Evolutionary conservation across 2,329 filamentous ascomycete genomes (phyloP).

Genomic region (Fusarium sp.): DNA sequence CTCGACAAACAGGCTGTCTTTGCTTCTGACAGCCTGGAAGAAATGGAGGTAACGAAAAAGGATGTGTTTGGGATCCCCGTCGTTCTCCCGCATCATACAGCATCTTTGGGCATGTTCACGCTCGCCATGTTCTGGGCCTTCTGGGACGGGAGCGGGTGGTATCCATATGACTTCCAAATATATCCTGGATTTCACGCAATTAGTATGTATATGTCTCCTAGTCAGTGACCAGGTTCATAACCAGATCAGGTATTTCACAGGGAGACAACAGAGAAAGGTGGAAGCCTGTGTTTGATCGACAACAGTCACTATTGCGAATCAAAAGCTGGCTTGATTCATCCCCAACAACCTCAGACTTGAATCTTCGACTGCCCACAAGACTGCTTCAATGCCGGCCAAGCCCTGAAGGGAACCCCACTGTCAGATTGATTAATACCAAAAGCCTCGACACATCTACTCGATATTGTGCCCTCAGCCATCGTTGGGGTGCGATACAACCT

Average conservation of each 20-base stretch:
- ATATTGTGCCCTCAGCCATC: constrained; percentile 39
- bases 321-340: constrained; percentile 22
- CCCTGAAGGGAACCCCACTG: neutral
- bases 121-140: constrained; percentile 15
- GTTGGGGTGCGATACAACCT: constrained; percentile 30
- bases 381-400: constrained; percentile 18
- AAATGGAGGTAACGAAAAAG: neutral
- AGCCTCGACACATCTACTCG: constrained; percentile 5
- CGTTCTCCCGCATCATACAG: neutral
- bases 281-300: constrained; percentile 25
- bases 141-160: neutral
- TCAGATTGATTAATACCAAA: constrained; percentile 14
- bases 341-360: neutral
- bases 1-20: constrained; percentile 1
- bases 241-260: neutral
- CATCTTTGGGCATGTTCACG: constrained; percentile 16
- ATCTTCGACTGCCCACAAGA: constrained; percentile 28
- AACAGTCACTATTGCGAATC: constrained; percentile 28
- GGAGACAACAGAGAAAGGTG: constrained; percentile 11
- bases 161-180: constrained; percentile 1
- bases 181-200: constrained; percentile 20
- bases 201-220: constrained; percentile 1
- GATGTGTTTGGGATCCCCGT: constrained; percentile 22
- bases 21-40: neutral
- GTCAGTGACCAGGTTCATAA: neutral